Evolutionary conservation across 2,329 filamentous ascomycete species (phyloP), one percentile per base, ranked within the genome.

Genomic region (Xylaria digitata): DNA sequence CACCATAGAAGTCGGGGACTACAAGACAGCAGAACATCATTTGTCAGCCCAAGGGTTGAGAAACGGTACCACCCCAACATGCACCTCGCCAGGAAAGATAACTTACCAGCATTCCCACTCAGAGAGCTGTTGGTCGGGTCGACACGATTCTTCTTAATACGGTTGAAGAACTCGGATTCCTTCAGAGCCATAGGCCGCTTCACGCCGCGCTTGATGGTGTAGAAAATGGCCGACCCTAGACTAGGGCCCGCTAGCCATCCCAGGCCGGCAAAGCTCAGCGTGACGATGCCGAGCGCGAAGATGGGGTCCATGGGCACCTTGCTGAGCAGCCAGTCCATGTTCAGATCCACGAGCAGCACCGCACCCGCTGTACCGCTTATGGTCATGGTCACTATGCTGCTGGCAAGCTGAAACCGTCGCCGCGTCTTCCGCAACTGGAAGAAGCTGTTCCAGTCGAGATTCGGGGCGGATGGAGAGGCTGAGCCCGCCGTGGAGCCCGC

Each of bases 1-100:
- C 96, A 75, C 96, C 96, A 76, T 99, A 99, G 82, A 97, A 99
- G 79, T 99, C 96, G 49, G 95, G 94, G 0, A 97, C 92, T 86
- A 60, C 2, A 53, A 7, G n/a, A n/a, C n/a, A 56, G 3, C 26
- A 26, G 17, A 13, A 19, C 37, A 21, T 2, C 40, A 11, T 8
- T 3, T 9, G 50, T 62, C 45, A 70, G 61, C 21, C 50, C 30
- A 19, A 15, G 21, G 2, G 6, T 34, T 26, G 4, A 37, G 26
- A 46, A 34, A 26, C 15, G 34, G 11, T 11, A 13, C 6, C 11
- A 42, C 13, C n/a, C 1, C 34, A 7, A n/a, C 13, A 37, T 34
- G 8, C 1, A 58, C 15, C 15, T 8, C 17, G 13, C 2, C n/a
- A 2, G 9, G 21, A 23, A 26, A 30, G 23, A 13, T 2, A 21